A percentile compares a stretch with the other conserved stretches of the same genome.
Evolutionary conservation across 2,329 filamentous ascomycete genomes (phyloP).

Genomic region (Cladosporium phlei): DNA sequence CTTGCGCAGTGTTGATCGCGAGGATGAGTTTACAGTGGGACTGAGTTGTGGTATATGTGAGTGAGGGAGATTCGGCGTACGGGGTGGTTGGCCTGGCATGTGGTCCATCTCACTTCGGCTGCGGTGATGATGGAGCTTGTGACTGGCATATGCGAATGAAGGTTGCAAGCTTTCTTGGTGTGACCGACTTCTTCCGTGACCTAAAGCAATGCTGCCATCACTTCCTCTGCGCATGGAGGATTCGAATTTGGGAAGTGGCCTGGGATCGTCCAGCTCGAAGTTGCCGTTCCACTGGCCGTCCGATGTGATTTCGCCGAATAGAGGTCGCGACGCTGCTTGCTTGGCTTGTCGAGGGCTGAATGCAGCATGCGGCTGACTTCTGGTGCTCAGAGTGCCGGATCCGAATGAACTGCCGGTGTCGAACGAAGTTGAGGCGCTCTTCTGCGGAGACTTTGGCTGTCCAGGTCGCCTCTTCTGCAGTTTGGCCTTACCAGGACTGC

Average conservation of each 20-base stretch:
- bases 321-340: slow-evolving; percentile 42
- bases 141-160: slow-evolving; percentile 18
- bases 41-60: slow-evolving; percentile 6
- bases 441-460: slow-evolving; percentile 23
- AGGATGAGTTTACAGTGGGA: neutral
- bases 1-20: slow-evolving; percentile 13
- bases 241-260: slow-evolving; percentile 23
- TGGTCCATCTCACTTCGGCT: slow-evolving; percentile 31
- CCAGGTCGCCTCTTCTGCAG: slow-evolving; percentile 28
- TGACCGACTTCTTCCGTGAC: slow-evolving; percentile 52
- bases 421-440: slow-evolving; percentile 25
- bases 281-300: slow-evolving; percentile 48
- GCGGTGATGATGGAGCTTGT: slow-evolving; percentile 28
- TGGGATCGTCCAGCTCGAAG: slow-evolving; percentile 27
- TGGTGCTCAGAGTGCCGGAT: slow-evolving; percentile 21
- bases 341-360: slow-evolving; percentile 23
- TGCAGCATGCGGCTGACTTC: slow-evolving; percentile 27
- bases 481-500: slow-evolving; percentile 21
- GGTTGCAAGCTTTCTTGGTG: slow-evolving; percentile 35
- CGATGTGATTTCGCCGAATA: slow-evolving; percentile 73
- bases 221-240: slow-evolving; percentile 55
- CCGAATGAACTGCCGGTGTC: slow-evolving; percentile 26
- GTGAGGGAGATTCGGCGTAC: slow-evolving; percentile 25
- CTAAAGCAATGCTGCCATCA: slow-evolving; percentile 60
- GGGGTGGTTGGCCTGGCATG: slow-evolving; percentile 21